Evolutionary conservation across 2,329 filamentous ascomycete genomes (phyloP).

Genomic region (Cladophialophora immunda): DNA sequence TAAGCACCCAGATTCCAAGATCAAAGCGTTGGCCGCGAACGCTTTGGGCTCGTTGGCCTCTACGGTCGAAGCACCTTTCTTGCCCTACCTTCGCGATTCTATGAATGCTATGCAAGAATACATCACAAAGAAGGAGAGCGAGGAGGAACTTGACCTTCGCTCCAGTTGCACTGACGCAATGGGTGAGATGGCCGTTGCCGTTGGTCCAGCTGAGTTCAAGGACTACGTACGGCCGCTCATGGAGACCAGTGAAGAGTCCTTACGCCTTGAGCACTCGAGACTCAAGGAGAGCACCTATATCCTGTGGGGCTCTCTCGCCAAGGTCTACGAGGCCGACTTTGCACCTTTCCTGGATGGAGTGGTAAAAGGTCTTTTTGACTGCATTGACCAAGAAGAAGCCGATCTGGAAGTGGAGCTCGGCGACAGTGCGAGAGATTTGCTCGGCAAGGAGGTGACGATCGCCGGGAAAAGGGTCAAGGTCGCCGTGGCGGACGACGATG

Average conservation of each 20-base stretch:
- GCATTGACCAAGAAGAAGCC: conserved; percentile 87
- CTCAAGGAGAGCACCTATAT: conserved; percentile 97
- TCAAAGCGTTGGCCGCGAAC: conserved; percentile 88
- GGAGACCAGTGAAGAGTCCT: conserved; percentile 88
- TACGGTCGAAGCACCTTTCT: conserved; percentile 81
- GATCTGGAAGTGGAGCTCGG: conserved; percentile 79
- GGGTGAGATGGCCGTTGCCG: conserved; percentile 89
- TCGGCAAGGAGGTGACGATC: conserved; percentile 78
- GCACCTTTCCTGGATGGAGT: conserved; percentile 57
- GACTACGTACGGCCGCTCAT: conserved; percentile 91
- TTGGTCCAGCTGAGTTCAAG: conserved; percentile 86
- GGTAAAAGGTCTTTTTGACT: conserved; percentile 72
- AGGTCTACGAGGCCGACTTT: conserved; percentile 81
- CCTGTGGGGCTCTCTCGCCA: conserved; percentile 91
- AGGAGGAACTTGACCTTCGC: conserved; percentile 88
- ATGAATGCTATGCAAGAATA: conserved; percentile 90
- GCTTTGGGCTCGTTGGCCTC: conserved; percentile 91
- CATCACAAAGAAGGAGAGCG: conserved; percentile 83
- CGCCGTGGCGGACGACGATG: conserved; percentile 69
- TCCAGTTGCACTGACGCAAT: conserved; percentile 91
- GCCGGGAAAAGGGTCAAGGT: conserved; percentile 88
- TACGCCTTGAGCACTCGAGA: conserved; percentile 86
- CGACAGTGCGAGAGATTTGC: conserved; percentile 75
- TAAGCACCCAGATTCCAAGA: conserved; percentile 82
- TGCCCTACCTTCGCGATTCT: conserved; percentile 88